phyloP scores from a whole-genome alignment of 1,284 basidiomycete species.

The Retiboletus flavoniger region DNA sequence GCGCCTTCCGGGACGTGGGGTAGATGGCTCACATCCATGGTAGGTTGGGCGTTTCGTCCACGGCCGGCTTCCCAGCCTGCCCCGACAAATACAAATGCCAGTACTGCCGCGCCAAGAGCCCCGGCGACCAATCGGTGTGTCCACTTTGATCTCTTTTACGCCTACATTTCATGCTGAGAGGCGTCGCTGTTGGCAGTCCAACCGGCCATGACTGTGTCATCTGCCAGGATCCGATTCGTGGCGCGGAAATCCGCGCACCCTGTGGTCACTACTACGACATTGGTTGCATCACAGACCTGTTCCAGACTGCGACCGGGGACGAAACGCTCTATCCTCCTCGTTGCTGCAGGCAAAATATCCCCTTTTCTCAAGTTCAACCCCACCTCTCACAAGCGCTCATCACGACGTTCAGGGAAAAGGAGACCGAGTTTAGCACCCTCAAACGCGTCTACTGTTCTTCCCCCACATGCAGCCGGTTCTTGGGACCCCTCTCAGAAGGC shows the following conservation, averaged over 20 bases:
- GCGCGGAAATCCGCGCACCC: conserved; percentile 34
- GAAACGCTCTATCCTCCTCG: conserved; percentile 47
- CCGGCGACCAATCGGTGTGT: conserved; percentile 11
- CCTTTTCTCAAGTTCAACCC: conserved; percentile 28
- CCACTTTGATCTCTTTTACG: background rate
- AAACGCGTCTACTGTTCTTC: conserved; percentile 47
- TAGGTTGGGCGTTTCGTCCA: background rate
- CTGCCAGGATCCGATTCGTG: conserved; percentile 37
- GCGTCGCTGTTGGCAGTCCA: conserved; percentile 10
- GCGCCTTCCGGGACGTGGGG: conserved; percentile 17
- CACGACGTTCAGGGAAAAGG: conserved; percentile 32
- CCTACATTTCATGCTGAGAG: conserved; percentile 1
- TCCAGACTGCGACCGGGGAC: conserved; percentile 39
- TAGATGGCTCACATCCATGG: conserved; percentile 23
- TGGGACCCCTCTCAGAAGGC: conserved; percentile 36
- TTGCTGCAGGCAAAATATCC: conserved; percentile 41
- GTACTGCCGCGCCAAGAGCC: background rate
- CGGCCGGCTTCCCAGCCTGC: background rate
- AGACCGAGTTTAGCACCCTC: conserved; percentile 37
- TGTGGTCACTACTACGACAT: conserved; percentile 43
- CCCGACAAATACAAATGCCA: background rate
- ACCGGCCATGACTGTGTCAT: conserved; percentile 41
- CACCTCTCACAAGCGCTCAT: conserved; percentile 30
- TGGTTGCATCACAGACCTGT: conserved; percentile 40
- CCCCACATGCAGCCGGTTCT: conserved; percentile 40